Base-by-base conservation (phyloP, 2,329 filamentous ascomycete species). In the Herpotrichia juniperi region DNA sequence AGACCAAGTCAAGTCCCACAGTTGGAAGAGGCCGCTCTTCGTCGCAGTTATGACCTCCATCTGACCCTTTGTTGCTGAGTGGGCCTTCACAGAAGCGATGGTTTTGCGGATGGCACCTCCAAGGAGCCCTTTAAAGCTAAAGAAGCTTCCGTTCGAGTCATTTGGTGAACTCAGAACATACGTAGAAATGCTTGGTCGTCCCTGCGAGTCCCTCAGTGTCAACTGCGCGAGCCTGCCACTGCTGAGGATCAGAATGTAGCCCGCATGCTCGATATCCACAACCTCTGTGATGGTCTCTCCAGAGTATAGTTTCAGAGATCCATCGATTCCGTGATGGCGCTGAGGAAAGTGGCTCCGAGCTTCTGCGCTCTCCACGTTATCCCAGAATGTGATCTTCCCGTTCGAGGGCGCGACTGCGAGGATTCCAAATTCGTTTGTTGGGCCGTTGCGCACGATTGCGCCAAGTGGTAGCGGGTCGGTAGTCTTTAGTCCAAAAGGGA, bases 381-480 rank as follows among this genome's bases (percentile, higher is more conserved):
- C 94, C 92, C 94, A 97, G 73, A 94, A 97, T 39, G 91, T 87
- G 46, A 97, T 86, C 72, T 88, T 93, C 46, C 94, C 94, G 43
- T 83, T 92, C 16, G 84, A 85, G 11, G 93, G 90, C 77, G 93
- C 90, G 31, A 97, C 82, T 31, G 97, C 84, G 24, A 99, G 85
- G 31, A 99, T 81, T 2, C 94, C 94, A 28, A 93, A 89, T 62
- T 96, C 90, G 43, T 86, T 85, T 4, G 87, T 87, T 10, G 89
- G 87, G 4, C 90, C 89, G 44, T 89, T 87, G 0, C 90, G 88
- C 6, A 97, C 87, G 46, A 99, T 83, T 16, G 90, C 85, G 48
- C 91, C 94, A 32, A 97, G 81, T 1, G 94, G 93, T 5, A 96
- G 79, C 17, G 88, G 84, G 51, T 93, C 90, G 56, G 81, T 75